These are phyloP conservation scores for Penicillium brevicompactum DNA, from an alignment of 2,329 filamentous ascomycete genomes.

Conservation along the genomic window DNA sequence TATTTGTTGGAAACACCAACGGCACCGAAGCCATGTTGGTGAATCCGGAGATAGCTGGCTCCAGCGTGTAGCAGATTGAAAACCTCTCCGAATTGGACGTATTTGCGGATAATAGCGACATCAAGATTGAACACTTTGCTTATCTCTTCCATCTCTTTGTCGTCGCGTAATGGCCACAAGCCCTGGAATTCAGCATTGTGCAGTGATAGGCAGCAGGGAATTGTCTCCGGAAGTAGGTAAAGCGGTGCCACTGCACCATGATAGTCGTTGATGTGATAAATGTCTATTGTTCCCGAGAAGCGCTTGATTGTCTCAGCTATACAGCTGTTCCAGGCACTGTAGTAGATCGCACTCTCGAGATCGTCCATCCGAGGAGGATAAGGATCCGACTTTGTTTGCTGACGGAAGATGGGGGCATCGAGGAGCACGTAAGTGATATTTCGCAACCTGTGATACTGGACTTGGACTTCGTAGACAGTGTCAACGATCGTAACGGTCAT, in stretches of 20 bases:
- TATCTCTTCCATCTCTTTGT: slow-evolving; percentile 63
- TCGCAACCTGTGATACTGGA: slow-evolving; percentile 64
- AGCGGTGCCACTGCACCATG: slow-evolving; percentile 65
- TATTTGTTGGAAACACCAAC: slow-evolving; percentile 72
- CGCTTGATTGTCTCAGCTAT: slow-evolving; percentile 65
- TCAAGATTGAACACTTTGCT: slow-evolving; percentile 67
- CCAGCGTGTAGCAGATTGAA: slow-evolving; percentile 69
- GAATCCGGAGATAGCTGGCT: slow-evolving; percentile 65
- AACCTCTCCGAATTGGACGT: slow-evolving; percentile 69
- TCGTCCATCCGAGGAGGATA: slow-evolving; percentile 71
- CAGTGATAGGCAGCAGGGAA: slow-evolving; percentile 65
- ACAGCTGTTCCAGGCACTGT: slow-evolving; percentile 71
- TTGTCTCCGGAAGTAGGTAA: slow-evolving; percentile 63
- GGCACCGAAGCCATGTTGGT: slow-evolving; percentile 68
- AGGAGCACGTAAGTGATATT: slow-evolving; percentile 71
- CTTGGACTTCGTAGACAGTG: slow-evolving; percentile 61
- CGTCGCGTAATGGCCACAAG: slow-evolving; percentile 66
- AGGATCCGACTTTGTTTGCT: slow-evolving; percentile 64
- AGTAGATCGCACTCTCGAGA: slow-evolving; percentile 67
- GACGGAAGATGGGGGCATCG: slow-evolving; percentile 67
- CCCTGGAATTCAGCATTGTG: slow-evolving; percentile 73
- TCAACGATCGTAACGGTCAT: slow-evolving; percentile 65
- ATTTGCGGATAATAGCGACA: slow-evolving; percentile 58
- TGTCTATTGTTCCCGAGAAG: slow-evolving; percentile 57
- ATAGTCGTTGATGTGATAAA: slow-evolving; percentile 69